Base-by-base conservation (phyloP, 768 basidiomycete species). In the Pleurotus eryngii region DNA sequence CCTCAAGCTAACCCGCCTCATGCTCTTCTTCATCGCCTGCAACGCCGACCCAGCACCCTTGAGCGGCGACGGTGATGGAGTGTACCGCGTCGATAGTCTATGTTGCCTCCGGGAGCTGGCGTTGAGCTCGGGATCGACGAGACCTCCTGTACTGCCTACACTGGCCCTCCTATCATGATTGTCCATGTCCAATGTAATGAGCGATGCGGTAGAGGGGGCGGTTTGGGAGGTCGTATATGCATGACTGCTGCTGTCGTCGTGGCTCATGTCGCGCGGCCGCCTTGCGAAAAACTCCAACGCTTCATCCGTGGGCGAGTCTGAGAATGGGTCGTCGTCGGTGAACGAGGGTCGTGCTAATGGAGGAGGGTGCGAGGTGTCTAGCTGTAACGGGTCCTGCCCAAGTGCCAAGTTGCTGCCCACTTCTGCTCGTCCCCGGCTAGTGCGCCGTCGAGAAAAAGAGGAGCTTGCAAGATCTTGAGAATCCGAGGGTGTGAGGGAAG, bases 1-100 rank as follows among this genome's bases (percentile, higher is more conserved):
- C 14, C 92, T 85, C 58, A 87, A 67, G 8, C 89, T 90, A 49
- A 85, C 84, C 18, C 87, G 77, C 11, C 81, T 77, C 5, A 91
- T 60, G 56, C 75, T 82, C 57, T 77, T 76, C 14, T 82, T 82
- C 26, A 89, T 78, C 26, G 77, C 73, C 63, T 80, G 82, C 48
- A 90, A 71, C 8, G 81, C 83, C 0, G 81, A 78, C 2, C 83
- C 81, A 2, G 86, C 83, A 61, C 77, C 83, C 59, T 81, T 82
- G 22, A 89, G 66, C 1, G 88, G 84, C 0, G 86, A 86, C 5
- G 83, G 74, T 0, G 80, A 68, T 0, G 74, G 59, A 60, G 75
- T 81, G 63, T 89, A 87, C 9, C 83, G 80, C 55, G 78, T 60
- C 0, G 79, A 79, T 26, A 74, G 71, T 54, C 77, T 72, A 43